These are phyloP conservation scores for Tylopilus sp. DNA, from an alignment of 1,284 basidiomycete genomes.

Conservation along the genomic window DNA sequence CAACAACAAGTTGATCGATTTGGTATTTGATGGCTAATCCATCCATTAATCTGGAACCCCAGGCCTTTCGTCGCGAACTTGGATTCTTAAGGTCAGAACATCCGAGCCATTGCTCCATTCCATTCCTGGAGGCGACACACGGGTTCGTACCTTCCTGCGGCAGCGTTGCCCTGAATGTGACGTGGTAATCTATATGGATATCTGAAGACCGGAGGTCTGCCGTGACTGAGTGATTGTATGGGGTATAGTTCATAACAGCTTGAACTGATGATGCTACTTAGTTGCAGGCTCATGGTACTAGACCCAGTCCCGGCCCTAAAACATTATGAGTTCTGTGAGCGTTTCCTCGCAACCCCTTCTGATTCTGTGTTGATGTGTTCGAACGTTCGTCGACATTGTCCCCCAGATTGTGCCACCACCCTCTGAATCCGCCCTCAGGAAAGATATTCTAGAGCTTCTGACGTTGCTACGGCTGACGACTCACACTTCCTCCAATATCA, in stretches of 20 bases:
- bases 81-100: slow-evolving; percentile 12
- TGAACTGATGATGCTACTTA: background rate
- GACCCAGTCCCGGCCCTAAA: slow-evolving; percentile 1
- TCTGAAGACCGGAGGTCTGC: background rate
- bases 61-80: slow-evolving; percentile 16
- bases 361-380: background rate
- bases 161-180: slow-evolving; percentile 7
- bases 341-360: background rate
- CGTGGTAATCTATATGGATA: slow-evolving; percentile 12
- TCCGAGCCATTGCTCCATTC: slow-evolving; percentile 6
- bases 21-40: too few species aligned
- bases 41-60: too few species aligned
- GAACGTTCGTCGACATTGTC: too few species aligned
- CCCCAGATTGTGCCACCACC: too few species aligned
- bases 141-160: slow-evolving; percentile 2
- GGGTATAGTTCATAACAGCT: background rate
- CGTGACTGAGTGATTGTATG: background rate
- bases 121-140: slow-evolving; percentile 9
- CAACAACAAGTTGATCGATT: too few species aligned
- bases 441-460: too few species aligned
- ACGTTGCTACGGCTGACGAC: too few species aligned
- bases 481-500: too few species aligned
- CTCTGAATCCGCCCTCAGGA: too few species aligned
- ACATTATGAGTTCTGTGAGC: slow-evolving; percentile 7
- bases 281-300: slow-evolving; percentile 5